Conservation (phyloP, 2,329 filamentous ascomycete species). For the Aspergillaceae sp. region DNA sequence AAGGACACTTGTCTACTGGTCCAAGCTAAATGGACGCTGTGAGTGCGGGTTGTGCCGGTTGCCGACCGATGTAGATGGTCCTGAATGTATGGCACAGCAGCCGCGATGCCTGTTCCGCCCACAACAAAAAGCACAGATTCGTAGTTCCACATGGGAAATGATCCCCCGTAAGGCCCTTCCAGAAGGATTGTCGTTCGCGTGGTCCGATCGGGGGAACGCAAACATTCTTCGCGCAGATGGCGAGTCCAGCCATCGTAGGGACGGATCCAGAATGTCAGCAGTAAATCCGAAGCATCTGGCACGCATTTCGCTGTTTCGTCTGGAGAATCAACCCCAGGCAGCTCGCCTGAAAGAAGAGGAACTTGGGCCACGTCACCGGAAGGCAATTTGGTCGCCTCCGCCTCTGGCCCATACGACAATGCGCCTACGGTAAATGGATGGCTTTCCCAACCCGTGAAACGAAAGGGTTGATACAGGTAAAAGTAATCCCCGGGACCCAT, state of each 20-base stretch:
- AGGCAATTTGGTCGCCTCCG: conserved; percentile 3
- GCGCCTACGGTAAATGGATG: conserved; percentile 44
- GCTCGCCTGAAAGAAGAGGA: conserved; percentile 17
- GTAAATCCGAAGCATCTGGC: conserved; percentile 1
- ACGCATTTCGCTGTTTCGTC: not conserved
- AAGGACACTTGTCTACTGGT: conserved; percentile 24
- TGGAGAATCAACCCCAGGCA: no score
- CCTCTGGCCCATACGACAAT: conserved; percentile 14
- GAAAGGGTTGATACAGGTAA: conserved; percentile 41
- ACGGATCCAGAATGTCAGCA: conserved; percentile 42
- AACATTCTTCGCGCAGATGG: conserved; percentile 33
- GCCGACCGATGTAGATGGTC: conserved; percentile 19
- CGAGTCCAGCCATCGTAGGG: conserved; percentile 46
- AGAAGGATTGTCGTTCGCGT: conserved; percentile 34
- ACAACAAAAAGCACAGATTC: conserved; percentile 47
- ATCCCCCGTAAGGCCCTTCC: conserved; percentile 44
- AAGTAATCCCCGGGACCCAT: conserved; percentile 43
- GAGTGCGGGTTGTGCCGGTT: conserved; percentile 10
- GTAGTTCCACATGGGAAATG: conserved; percentile 34
- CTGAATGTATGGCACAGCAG: conserved; percentile 40
- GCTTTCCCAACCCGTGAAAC: conserved; percentile 41
- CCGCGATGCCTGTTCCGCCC: conserved; percentile 25
- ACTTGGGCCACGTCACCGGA: conserved; percentile 12
- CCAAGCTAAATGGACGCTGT: conserved; percentile 29
- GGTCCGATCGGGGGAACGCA: conserved; percentile 14